A percentile compares a stretch with the other conserved stretches of the same genome.
These are phyloP conservation scores for Phialocephala sp. DNA, from an alignment of 2,329 filamentous ascomycete genomes.

Conservation along the genomic window DNA sequence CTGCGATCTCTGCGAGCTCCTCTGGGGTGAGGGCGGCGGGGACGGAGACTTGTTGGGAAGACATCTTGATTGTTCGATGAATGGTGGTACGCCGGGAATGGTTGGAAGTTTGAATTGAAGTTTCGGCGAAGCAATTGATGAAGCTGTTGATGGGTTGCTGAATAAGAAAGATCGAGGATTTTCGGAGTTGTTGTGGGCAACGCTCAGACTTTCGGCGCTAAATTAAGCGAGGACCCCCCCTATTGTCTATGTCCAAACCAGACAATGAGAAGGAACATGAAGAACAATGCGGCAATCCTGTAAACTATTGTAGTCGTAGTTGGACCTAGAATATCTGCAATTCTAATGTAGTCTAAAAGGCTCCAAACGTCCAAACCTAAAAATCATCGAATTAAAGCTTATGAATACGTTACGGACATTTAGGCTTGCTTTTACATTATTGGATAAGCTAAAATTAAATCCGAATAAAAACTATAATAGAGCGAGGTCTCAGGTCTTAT, in stretches of 20 bases:
- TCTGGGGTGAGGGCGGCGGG: background rate
- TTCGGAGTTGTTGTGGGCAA: constrained; percentile 2
- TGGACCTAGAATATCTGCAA: too few species aligned
- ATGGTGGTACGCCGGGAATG: background rate
- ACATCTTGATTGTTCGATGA: background rate
- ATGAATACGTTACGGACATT: too few species aligned
- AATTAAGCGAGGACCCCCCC: background rate
- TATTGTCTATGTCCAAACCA: background rate
- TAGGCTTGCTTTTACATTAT: too few species aligned
- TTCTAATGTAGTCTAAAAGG: too few species aligned
- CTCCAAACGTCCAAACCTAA: too few species aligned
- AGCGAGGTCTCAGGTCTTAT: too few species aligned
- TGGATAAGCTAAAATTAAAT: too few species aligned
- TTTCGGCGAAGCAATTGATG: background rate
- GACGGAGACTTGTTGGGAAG: background rate
- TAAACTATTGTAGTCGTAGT: too few species aligned
- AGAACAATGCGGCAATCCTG: too few species aligned
- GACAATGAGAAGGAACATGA: background rate
- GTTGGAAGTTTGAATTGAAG: background rate
- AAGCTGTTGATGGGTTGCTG: background rate
- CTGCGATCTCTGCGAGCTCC: background rate
- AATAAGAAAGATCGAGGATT: background rate
- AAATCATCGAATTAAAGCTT: too few species aligned
- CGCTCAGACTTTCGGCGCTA: background rate
- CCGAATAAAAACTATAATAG: too few species aligned